Conservation (phyloP, 1,139 yeast species). For the Diutina mesorugosa region DNA sequence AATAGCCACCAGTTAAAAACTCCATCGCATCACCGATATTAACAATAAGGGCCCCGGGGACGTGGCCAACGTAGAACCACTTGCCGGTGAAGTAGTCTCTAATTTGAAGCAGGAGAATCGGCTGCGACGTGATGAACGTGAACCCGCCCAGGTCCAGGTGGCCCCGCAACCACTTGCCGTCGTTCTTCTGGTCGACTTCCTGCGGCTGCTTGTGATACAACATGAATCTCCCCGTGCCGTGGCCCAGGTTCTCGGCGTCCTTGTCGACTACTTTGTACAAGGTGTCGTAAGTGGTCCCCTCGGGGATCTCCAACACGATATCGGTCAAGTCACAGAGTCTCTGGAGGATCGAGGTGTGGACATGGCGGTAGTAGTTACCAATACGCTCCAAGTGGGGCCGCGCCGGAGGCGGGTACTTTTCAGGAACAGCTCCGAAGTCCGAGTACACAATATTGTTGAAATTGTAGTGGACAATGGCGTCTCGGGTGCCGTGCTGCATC, state of each 20-base stretch:
- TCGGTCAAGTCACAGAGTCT: slow-evolving; percentile 25
- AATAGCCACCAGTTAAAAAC: slow-evolving; percentile 35
- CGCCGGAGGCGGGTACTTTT: slow-evolving; percentile 16
- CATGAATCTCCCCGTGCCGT: slow-evolving; percentile 30
- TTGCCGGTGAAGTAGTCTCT: slow-evolving; percentile 29
- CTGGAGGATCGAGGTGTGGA: slow-evolving; percentile 21
- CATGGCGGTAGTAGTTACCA: slow-evolving; percentile 18
- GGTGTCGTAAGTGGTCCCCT: slow-evolving; percentile 22
- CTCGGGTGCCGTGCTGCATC: slow-evolving; percentile 27
- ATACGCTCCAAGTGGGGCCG: slow-evolving; percentile 21
- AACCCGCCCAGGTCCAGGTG: slow-evolving; percentile 38
- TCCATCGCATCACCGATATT: slow-evolving; percentile 38
- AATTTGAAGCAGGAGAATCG: slow-evolving; percentile 36
- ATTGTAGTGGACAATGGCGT: slow-evolving; percentile 29
- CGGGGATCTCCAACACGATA: slow-evolving; percentile 26
- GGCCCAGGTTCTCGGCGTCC: slow-evolving; percentile 14
- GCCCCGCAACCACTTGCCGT: slow-evolving; percentile 34
- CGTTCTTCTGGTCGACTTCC: slow-evolving; percentile 13
- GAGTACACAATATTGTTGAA: slow-evolving; percentile 21
- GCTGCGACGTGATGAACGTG: slow-evolving; percentile 36
- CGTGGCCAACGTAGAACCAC: slow-evolving; percentile 37
- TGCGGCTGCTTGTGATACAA: slow-evolving; percentile 20
- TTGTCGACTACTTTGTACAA: slow-evolving; percentile 23
- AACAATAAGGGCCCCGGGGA: slow-evolving; percentile 31
- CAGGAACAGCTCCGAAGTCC: slow-evolving; percentile 9